Percentiles rank a stretch among this genome's conserved stretches.
These are phyloP conservation scores for Clavispora carvajalis DNA, from an alignment of 805 yeast genomes.

Conservation along the genomic window DNA sequence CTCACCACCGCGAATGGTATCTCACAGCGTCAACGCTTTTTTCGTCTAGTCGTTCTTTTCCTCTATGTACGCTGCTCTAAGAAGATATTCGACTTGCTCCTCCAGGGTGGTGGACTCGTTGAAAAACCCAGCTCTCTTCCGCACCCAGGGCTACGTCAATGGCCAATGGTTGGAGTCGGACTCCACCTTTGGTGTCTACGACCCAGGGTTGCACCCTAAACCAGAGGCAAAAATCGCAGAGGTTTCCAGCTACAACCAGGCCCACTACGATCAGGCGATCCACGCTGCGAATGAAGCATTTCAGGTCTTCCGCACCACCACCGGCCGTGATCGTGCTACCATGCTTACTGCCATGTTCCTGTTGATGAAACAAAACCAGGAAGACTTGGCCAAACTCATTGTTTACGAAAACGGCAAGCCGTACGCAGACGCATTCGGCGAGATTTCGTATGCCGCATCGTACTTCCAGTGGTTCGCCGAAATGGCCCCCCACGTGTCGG, in stretches of 20 bases:
- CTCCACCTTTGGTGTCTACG: slow-evolving; percentile 55
- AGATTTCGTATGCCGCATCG: slow-evolving; percentile 60
- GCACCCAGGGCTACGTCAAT: slow-evolving; percentile 59
- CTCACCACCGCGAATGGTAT: slow-evolving; percentile 1
- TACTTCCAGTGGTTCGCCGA: slow-evolving; percentile 90
- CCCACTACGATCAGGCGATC: slow-evolving; percentile 54
- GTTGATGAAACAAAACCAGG: slow-evolving; percentile 51
- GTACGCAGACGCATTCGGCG: slow-evolving; percentile 65
- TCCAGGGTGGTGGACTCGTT: slow-evolving; percentile 13
- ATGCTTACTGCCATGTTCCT: slow-evolving; percentile 48
- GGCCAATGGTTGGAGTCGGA: slow-evolving; percentile 64
- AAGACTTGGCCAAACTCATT: slow-evolving; percentile 60
- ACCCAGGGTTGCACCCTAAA: slow-evolving; percentile 59
- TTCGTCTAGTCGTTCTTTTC: neutral
- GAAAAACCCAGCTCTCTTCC: slow-evolving; percentile 47
- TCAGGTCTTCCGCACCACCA: slow-evolving; percentile 43
- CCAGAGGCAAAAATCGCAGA: slow-evolving; percentile 42
- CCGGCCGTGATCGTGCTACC: slow-evolving; percentile 52
- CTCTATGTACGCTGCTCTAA: neutral
- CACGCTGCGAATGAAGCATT: slow-evolving; percentile 52
- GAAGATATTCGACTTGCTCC: slow-evolving; percentile 1
- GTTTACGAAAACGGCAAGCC: slow-evolving; percentile 77
- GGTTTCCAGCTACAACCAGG: slow-evolving; percentile 49
- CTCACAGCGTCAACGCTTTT: neutral
- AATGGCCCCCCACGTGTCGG: slow-evolving; percentile 67